A percentile compares a stretch with the other conserved stretches of the same genome.
These are phyloP conservation scores for Diaporthe nobilis DNA, from an alignment of 2,329 filamentous ascomycete species.

Conservation along the genomic window DNA sequence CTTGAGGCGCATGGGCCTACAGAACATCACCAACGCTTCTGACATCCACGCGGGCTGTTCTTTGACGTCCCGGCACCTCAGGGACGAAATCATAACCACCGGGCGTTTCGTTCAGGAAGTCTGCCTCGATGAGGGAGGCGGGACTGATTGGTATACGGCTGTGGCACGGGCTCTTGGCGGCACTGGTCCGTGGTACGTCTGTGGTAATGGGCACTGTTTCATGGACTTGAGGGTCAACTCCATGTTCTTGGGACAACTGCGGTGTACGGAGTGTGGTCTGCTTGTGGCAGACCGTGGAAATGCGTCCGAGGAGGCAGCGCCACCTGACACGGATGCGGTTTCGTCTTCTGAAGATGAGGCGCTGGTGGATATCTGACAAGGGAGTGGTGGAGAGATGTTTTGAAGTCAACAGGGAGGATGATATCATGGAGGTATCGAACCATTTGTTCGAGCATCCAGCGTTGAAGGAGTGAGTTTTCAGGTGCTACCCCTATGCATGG, in stretches of 20 bases:
- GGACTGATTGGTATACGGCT: not conserved
- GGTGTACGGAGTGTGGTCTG: slow-evolving; percentile 74
- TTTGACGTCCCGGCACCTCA: too few relatives aligned
- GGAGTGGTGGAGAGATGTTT: not conserved
- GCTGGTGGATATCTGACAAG: not conserved
- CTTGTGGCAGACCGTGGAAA: slow-evolving; percentile 69
- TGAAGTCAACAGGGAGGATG: not conserved
- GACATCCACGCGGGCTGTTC: too few relatives aligned
- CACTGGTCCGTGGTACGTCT: slow-evolving; percentile 74
- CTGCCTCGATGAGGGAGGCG: slow-evolving; percentile 39
- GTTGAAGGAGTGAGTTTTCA: not conserved
- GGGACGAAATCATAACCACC: not conserved
- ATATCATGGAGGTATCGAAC: not conserved
- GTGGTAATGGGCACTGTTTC: slow-evolving; percentile 71
- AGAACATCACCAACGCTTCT: too few relatives aligned
- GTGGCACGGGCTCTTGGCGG: slow-evolving; percentile 49
- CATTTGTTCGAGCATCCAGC: not conserved
- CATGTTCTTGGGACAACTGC: slow-evolving; percentile 73
- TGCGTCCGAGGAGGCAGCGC: not conserved
- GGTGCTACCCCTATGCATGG: not conserved
- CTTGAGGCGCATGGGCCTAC: slow-evolving; percentile 23
- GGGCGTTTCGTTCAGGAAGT: slow-evolving; percentile 41
- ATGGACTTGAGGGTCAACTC: slow-evolving; percentile 74
- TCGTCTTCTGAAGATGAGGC: not conserved
- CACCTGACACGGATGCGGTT: rapidly evolving